Evolutionary conservation across 768 basidiomycete genomes (phyloP), one percentile per base, ranked within the genome.

Genomic region (Amanita phalloides): DNA sequence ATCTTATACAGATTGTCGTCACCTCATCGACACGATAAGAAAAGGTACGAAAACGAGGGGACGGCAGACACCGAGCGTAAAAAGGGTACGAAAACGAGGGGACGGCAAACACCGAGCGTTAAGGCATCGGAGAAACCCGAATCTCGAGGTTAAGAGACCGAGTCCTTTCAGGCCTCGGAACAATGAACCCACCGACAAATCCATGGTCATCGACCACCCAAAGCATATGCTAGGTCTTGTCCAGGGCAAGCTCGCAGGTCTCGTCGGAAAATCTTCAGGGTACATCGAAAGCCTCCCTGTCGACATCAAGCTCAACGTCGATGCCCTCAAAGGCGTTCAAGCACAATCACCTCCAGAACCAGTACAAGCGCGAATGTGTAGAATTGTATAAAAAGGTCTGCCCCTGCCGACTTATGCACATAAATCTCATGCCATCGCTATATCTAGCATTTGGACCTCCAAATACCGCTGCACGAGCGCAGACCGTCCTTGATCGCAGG

Each of bases 281-380:
- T 99, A 99, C 71, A 81, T 99, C 71, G 92, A 97, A 71, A 76
- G 74, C 60, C 78, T 98, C 47, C 87, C 93, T 9, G 68, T 75
- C 43, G 81, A 85, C 41, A 81, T 94, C 61, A 88, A 88, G 71
- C 73, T 81, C 67, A 87, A 82, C 61, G 70, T 99, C 60, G 89
- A 94, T 69, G 95, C 83, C 13, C 75, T 99, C 63, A 95, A 96
- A 67, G 95, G 94, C 48, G 77, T 99, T 39, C 95, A 84, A 91
- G 71, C 92, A 96, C 67, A 81, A 84, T 57, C 85, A 90, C 60
- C 77, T 97, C 41, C 91, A 96, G 65, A 86, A 86, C 60, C 79
- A 92, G 75, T 91, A 94, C 76, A 96, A 97, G 69, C 79, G 84
- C 64, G 95, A 97, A 67, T 90, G 93, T 61, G 74, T 96, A 43